A percentile compares a stretch with the other conserved stretches of the same genome.
Evolutionary conservation across 345 rosid genomes (phyloP).

Genomic region (Excoecaria agallocha): DNA sequence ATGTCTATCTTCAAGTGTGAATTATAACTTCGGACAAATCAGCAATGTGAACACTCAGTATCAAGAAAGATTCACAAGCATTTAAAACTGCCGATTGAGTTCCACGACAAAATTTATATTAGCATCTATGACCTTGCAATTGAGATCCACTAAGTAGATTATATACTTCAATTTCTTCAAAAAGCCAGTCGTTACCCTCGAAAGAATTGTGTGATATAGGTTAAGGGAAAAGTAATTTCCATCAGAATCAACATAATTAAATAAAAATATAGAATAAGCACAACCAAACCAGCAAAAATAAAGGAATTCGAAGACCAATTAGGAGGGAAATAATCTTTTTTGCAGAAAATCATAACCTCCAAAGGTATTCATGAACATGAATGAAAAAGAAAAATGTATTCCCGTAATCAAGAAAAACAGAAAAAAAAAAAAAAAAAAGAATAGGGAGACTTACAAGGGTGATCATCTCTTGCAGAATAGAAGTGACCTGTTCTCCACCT

Average conservation of each 20-base stretch:
- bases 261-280: background rate
- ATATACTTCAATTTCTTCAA: background rate
- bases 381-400: background rate
- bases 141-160: background rate
- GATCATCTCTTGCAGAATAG: constrained; percentile 87
- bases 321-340: background rate
- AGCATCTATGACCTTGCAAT: background rate
- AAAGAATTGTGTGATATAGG: background rate
- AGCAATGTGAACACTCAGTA: background rate
- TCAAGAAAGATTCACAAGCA: background rate
- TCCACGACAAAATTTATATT: background rate
- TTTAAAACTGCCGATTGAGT: background rate
- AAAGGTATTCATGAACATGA: background rate
- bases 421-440: background rate
- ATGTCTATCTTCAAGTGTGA: background rate
- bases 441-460: constrained; percentile 46
- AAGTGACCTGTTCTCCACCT: constrained; percentile 94
- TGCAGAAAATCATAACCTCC: background rate
- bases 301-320: background rate
- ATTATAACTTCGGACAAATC: background rate
- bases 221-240: background rate
- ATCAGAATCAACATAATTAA: background rate
- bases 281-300: background rate
- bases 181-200: background rate
- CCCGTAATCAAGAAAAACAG: background rate